Base-by-base conservation (phyloP, 1,139 yeast species). In the Trichomonascaceae sp. region DNA sequence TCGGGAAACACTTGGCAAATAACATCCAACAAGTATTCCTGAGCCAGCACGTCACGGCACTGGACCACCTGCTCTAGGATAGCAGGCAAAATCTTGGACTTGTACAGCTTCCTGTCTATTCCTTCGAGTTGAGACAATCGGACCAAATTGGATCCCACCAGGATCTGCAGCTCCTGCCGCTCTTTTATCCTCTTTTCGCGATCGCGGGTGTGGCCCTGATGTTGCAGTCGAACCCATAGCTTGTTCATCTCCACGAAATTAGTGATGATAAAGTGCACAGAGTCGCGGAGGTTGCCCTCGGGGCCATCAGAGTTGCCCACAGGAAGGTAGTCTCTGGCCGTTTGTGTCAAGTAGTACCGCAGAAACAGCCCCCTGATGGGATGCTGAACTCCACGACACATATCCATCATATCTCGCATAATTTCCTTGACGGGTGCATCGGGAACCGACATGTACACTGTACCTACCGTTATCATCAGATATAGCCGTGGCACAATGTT, bases 331-430 rank as follows among this genome's bases (percentile, higher is more conserved):
- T 76, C 78, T 46, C 85, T 79, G 14, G 85, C 78, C 42, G 87
- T 66, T 54, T 89, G 97, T 4, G 89, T 75, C 31, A 89, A 62
- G 54, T 84, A 89, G 60, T 89, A 87, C 36, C 98, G 65, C 48
- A 92, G 62, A 54, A 89, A 89, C 41, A 89, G 62, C 1, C 98
- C 98, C 5, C 65, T 64, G 25, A 84, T 73, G 0, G 98, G 98
- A 52, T 84, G 92, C 57, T 89, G 98, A 2, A 87, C 94, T n/a
- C 97, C 98, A 29, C 93, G 71, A 44, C 94, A 79, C 98, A 89
- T 89, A 56, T 92, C 98, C 54, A 89, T 77, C 93, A 92, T 78
- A 53, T 89, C 98, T 53, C 80, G 82, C 75, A 89, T 72, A 37
- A 92, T 78, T 46, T 87, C 97, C 52, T 74, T 73, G 17, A 73